Evolutionary conservation across 2,329 filamentous ascomycete genomes (phyloP).

Genomic region (Ophiostoma ulmi): DNA sequence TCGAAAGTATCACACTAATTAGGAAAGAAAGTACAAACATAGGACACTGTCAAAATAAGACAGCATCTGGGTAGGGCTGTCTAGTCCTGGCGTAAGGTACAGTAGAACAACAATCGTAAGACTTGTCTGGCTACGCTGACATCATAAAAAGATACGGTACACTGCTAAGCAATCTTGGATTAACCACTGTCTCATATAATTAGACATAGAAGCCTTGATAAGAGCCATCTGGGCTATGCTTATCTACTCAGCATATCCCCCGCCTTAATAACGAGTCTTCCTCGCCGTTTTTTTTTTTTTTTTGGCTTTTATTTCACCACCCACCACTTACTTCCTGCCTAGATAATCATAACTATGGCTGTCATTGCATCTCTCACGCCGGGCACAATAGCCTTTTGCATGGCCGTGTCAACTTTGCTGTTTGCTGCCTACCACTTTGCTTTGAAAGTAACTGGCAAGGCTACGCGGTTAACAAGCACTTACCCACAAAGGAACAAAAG

Average conservation of each 20-base stretch:
- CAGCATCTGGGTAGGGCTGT: not conserved
- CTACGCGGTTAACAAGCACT: not conserved
- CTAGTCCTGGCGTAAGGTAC: not conserved
- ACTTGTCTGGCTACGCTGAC: not conserved
- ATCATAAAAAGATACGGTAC: not conserved
- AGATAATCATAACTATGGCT: not conserved
- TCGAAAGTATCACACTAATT: not conserved
- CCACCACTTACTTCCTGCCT: no score
- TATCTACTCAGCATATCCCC: slow-evolving; percentile 2
- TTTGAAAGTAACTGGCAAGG: not conserved
- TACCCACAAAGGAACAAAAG: no score
- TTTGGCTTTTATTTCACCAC: not conserved
- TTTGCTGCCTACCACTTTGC: not conserved
- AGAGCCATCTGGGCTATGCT: not conserved
- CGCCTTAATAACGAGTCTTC: not conserved
- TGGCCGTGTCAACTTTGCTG: not conserved
- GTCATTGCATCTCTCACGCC: slow-evolving; percentile 9
- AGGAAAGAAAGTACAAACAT: not conserved
- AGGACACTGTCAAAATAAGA: not conserved
- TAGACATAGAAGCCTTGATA: not conserved
- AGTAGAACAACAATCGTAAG: not conserved
- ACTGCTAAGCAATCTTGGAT: not conserved
- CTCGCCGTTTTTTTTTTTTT: not conserved
- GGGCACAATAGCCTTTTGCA: not conserved
- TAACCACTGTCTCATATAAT: not conserved